These are phyloP conservation scores for Dillenia suffruticosa DNA, from an alignment of 164 flowering plant genomes.

Conservation along the genomic window DNA sequence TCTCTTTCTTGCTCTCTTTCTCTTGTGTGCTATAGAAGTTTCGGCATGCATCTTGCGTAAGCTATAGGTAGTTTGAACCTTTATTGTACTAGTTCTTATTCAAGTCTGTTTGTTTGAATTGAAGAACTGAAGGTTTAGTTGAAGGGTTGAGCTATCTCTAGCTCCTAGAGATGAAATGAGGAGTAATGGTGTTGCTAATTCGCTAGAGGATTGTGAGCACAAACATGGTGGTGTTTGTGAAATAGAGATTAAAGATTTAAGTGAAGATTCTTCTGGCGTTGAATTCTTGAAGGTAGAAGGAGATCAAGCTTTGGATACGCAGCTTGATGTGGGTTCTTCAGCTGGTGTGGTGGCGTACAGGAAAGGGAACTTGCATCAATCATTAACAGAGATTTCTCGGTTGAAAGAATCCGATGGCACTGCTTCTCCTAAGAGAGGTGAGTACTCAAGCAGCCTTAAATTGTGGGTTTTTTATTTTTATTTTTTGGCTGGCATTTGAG, in stretches of 20 bases:
- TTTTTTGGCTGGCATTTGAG: neutral
- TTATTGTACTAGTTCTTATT: too few species aligned
- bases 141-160: neutral
- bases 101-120: too few species aligned
- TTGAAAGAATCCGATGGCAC: constrained; percentile 10
- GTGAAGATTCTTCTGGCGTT: neutral
- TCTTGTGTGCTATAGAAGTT: too few species aligned
- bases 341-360: constrained; percentile 8
- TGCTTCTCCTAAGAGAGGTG: constrained; percentile 26
- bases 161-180: constrained; percentile 27
- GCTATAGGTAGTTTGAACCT: too few species aligned
- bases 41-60: too few species aligned
- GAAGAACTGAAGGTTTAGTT: too few species aligned
- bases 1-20: too few species aligned
- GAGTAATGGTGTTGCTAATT: constrained; percentile 26
- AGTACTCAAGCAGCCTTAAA: neutral
- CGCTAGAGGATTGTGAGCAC: constrained; percentile 4
- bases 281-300: constrained; percentile 11
- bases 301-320: constrained; percentile 5
- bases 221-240: constrained; percentile 10
- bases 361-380: constrained; percentile 2
- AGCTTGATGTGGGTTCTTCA: constrained; percentile 5
- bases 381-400: constrained; percentile 21
- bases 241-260: neutral
- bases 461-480: neutral